Base-by-base conservation (phyloP, 1,284 basidiomycete genomes). In the Cryptococcus jaspeensis region DNA sequence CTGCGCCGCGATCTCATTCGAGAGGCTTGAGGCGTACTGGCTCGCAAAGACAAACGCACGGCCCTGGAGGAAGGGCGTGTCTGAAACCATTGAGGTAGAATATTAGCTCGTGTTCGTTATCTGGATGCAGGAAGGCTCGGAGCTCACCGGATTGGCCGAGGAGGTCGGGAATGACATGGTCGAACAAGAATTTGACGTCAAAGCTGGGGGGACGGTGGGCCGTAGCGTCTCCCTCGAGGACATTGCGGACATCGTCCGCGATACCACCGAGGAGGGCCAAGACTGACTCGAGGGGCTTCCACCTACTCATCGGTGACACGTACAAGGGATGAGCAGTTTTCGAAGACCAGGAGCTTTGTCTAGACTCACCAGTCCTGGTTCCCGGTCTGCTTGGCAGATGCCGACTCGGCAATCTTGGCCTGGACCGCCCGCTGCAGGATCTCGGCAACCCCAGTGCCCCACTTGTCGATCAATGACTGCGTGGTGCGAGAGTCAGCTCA, bases 1-100 rank as follows among this genome's bases (percentile, higher is more conserved):
- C 69, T 92, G 89, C 1, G 84, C 83, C 2, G 88, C 86, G 42
- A 92, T 80, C 53, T 85, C 81, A 1, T 81, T 65, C 0, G 91
- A 88, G 8, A 98, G 80, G 3, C 87, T 76, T 57, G 85, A 84
- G 0, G 90, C 84, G 68, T 87, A 97, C 72, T 94, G 89, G 67
- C 90, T 92, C 0, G 92, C 92, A 69, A 98, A 95, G 40, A 98
- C 90, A 61, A 98, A 96, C 2, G 87, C 89, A 55, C 95, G 84
- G 9, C 95, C 96, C 77, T 96, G 93, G 47, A 99, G 78, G 82
- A 97, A 97, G 0, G 92, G 89, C 52, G 82, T 83, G 15, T 89
- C 92, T 91, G n/a, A 59, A 7, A 22, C n/a, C 25, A 23, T 41
- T 11, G 12, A n/a, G 22, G 13, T 16, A 36, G 20, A 47, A 42